A percentile compares a stretch with the other conserved stretches of the same genome.
Conservation (phyloP, 345 rosid genomes). For the Pistacia atlantica region DNA sequence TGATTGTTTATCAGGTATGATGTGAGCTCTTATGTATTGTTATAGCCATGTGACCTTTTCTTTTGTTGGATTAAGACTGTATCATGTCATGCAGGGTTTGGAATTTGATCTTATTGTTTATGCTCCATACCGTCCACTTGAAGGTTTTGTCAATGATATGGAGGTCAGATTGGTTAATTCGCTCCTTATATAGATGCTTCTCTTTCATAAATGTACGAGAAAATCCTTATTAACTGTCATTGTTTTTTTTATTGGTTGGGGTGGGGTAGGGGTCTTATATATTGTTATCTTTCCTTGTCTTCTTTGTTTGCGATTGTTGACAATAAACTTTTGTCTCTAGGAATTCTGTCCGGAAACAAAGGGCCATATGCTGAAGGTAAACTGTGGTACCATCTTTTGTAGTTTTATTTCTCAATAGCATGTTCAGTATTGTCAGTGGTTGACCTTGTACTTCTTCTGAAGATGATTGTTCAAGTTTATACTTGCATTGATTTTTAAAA, state of each 20-base stretch:
- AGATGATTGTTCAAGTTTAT: too few relatives aligned
- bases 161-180: constrained; percentile 47
- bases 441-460: too few relatives aligned
- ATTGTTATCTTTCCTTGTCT: constrained; percentile 10
- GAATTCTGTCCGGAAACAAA: constrained; percentile 57
- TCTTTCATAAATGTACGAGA: background rate
- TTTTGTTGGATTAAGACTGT: constrained; percentile 14
- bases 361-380: constrained; percentile 68
- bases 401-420: background rate
- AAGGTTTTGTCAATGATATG: constrained; percentile 83
- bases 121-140: constrained; percentile 90
- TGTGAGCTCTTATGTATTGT: constrained; percentile 21
- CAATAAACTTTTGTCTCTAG: constrained; percentile 37
- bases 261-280: background rate
- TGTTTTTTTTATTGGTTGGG: background rate
- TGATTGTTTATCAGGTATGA: constrained; percentile 91
- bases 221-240: background rate
- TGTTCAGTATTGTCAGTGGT: background rate
- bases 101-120: constrained; percentile 95
- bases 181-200: background rate
- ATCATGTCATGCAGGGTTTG: constrained; percentile 65
- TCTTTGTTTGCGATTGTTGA: constrained; percentile 19
- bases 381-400: constrained; percentile 4
- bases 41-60: constrained; percentile 11
- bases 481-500: background rate